Conservation (phyloP, 805 yeast genomes). For the Saccharomycodes ludwigii region DNA sequence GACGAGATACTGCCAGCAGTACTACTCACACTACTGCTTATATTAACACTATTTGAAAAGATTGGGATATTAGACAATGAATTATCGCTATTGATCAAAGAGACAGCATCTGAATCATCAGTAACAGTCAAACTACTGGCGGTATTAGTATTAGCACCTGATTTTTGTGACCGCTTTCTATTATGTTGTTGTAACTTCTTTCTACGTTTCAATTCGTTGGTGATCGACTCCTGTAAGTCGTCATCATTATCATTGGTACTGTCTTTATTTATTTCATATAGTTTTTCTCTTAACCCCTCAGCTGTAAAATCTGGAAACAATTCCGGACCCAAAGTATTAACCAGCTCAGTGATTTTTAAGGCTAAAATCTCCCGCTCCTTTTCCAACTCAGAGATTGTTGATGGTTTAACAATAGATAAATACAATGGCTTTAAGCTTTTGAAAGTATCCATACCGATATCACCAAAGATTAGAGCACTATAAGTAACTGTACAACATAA, state of each 20-base stretch:
- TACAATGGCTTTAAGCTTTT: constrained; percentile 73
- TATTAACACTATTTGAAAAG: constrained; percentile 30
- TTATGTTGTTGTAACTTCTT: constrained; percentile 20
- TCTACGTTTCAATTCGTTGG: constrained; percentile 26
- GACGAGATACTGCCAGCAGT: constrained; percentile 23
- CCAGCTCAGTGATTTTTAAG: constrained; percentile 62
- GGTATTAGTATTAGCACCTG: constrained; percentile 13
- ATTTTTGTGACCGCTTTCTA: constrained; percentile 8
- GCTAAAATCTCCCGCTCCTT: constrained; percentile 49
- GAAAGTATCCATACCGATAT: constrained; percentile 75
- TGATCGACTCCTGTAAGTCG: constrained; percentile 24
- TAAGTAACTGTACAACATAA: constrained; percentile 65
- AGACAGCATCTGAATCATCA: constrained; percentile 36
- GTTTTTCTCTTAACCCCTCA: constrained; percentile 16
- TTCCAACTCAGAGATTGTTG: constrained; percentile 46
- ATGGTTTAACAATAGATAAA: constrained; percentile 46
- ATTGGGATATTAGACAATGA: constrained; percentile 28
- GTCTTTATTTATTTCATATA: constrained; percentile 12
- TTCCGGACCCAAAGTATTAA: constrained; percentile 73
- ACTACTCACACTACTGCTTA: constrained; percentile 1
- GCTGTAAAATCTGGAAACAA: constrained; percentile 74
- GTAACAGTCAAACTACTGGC: constrained; percentile 31
- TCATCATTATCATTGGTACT: constrained; percentile 14
- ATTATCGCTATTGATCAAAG: constrained; percentile 23
- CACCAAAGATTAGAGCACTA: constrained; percentile 81